Base-by-base conservation (phyloP, 768 basidiomycete genomes). In the Chalciporus sphaerocephalus region DNA sequence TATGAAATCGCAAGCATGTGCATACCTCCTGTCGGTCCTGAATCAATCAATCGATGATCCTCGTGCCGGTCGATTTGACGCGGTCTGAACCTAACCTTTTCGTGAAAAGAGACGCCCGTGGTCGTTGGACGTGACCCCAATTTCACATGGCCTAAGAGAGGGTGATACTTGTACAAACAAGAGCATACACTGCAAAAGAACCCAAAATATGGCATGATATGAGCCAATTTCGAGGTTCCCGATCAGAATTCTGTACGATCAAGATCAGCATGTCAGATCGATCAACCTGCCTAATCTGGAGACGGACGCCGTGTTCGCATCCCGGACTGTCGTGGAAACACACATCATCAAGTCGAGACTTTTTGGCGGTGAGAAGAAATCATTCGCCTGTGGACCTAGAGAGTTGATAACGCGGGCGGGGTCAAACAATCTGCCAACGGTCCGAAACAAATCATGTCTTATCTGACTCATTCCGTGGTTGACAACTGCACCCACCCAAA, bases 191-290 rank as follows among this genome's bases (percentile, higher is more conserved):
- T 9, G 8, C 23, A 24, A 38, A 20, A 8, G 23, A 40, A 38
- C 23, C 44, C 53, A 55, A 50, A 32, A 61, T 21, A 53, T 20
- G 41, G n/a, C 38, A 53, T 22, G 49, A 50, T 36, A 48, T 35
- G 48, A 32, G 21, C 37, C 42, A 42, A 47, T 55, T 54, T 44
- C 40, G 23, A 30, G 38, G 48, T 54, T 40, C 56, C 62, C 62
- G 65, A 64, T 64, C 62, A 64, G 55, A 64, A 67, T 64, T 67
- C 62, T 58, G 48, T 47, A 20, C 48, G 62, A 62, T 66, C 59
- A 46, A 32, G 59, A 64, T 64, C 64, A 54, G 38, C 54, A 24
- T 1, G 22, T 50, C 58, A 47, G 56, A 63, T 61, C 53, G 43
- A 54, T 40, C 8, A 23, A 3, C 5, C 2, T 28, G 34, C 52